Evolutionary conservation across 179 eudicot genomes (phyloP), one percentile per base, ranked within the genome.

Genomic region (Patellifolia procumbens): DNA sequence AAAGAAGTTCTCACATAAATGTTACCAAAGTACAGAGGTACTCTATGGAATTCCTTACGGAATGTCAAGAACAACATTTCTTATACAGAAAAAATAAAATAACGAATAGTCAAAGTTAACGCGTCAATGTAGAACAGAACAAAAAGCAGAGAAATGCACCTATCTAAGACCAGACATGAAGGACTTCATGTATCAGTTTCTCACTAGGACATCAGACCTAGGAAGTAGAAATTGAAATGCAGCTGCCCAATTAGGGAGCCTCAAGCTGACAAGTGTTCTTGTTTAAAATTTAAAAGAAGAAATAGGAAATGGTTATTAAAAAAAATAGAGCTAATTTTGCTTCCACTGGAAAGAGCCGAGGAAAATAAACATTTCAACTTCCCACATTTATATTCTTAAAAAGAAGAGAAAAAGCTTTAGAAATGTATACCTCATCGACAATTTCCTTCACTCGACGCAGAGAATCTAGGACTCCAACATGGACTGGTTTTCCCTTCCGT

Each of bases 381-480:
- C 9, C 12, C 39, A n/a, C 49, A 65, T 65, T 19, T n/a, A 1
- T 4, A 42, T n/a, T n/a, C 70, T 65, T 15, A 43, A 32, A 45
- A 15, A 4, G 0, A 45, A 39, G 75, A 48, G 72, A 43, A 52
- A 2, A n/a, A 37, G 49, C 13, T 39, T 37, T 10, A 32, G 45
- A 72, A 56, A 51, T 62, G 32, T 86, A 95, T 86, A 95, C 99
- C 99, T 95, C 99, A 72, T 95, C 91, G 28, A 95, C 97, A 72
- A 65, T 78, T 83, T 92, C 99, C 85, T 95, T 95, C 55, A 95
- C 96, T 75, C 99, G 89, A 53, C 91, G 89, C 90, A 95, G 88
- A 69, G 99, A 95, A 84, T 84, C 79, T 61, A 95, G 88, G 31
- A 81, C 74, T 64, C 99, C 99, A 79, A 80, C 87, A 81, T 85